Evolutionary conservation across 2,329 filamentous ascomycete genomes (phyloP).

Genomic region (Fusarium azukiicola): DNA sequence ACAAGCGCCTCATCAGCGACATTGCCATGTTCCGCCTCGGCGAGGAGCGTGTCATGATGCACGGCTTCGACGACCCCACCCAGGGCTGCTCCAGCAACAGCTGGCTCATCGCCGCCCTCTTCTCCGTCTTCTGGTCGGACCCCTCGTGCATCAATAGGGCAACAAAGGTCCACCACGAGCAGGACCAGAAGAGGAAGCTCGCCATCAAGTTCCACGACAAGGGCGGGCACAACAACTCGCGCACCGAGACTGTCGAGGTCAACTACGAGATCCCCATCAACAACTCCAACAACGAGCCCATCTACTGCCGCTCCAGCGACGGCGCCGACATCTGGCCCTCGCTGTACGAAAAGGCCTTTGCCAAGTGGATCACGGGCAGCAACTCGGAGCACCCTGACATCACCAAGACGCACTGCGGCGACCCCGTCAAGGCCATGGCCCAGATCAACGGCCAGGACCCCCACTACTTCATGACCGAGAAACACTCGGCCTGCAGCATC

Average conservation of each 20-base stretch:
- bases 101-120: conserved; percentile 69
- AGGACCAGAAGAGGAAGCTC: conserved; percentile 56
- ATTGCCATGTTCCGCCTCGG: conserved; percentile 55
- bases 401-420: conserved; percentile 64
- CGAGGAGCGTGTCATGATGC: conserved; percentile 44
- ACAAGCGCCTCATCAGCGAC: conserved; percentile 58
- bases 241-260: conserved; percentile 64
- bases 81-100: conserved; percentile 67
- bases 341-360: conserved; percentile 71
- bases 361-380: conserved; percentile 65
- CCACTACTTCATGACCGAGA: conserved; percentile 60
- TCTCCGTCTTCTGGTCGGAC: conserved; percentile 69
- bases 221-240: conserved; percentile 66
- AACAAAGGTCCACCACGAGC: conserved; percentile 50
- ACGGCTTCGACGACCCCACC: conserved; percentile 65
- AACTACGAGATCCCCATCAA: conserved; percentile 68
- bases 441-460: conserved; percentile 66
- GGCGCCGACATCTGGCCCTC: conserved; percentile 68
- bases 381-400: conserved; percentile 63
- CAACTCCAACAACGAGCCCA: conserved; percentile 66
- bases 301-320: conserved; percentile 67
- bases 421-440: conserved; percentile 69
- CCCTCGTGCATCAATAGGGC: conserved; percentile 65
- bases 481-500: conserved; percentile 59
- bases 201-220: conserved; percentile 67